Conservation (phyloP, 2,329 filamentous ascomycete genomes). For the Fusarium nurragi region DNA sequence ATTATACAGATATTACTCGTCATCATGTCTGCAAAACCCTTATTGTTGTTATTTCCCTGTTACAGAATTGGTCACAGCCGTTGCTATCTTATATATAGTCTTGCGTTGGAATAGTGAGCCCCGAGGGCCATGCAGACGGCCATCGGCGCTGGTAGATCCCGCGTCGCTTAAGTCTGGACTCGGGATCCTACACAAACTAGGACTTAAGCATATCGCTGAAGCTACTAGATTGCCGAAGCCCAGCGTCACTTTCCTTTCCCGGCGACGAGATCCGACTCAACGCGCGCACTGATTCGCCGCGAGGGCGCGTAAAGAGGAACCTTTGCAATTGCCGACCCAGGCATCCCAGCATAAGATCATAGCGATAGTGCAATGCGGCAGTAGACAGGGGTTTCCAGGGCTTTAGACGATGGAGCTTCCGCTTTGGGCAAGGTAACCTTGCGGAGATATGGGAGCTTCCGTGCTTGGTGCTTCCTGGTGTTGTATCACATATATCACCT, state of each 20-base stretch:
- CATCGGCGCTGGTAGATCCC: background rate
- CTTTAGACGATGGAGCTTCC: constrained; percentile 12
- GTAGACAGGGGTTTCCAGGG: background rate
- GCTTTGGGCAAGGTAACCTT: constrained; percentile 20
- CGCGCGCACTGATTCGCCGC: background rate
- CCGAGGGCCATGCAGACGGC: background rate
- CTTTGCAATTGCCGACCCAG: constrained; percentile 24
- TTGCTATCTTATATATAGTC: background rate
- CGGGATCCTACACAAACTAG: constrained; percentile 12
- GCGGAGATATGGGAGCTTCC: constrained; percentile 33
- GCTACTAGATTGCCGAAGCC: constrained; percentile 14
- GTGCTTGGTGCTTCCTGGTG: constrained; percentile 29
- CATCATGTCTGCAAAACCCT: too few species aligned
- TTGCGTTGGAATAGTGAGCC: too few species aligned
- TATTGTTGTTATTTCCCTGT: background rate
- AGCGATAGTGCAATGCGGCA: constrained; percentile 23
- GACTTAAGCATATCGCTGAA: constrained; percentile 19
- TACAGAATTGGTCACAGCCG: background rate
- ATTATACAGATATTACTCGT: too few species aligned
- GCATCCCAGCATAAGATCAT: constrained; percentile 13
- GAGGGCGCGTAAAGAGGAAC: constrained; percentile 19
- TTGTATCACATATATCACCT: constrained; percentile 32
- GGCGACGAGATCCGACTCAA: background rate
- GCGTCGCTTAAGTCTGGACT: background rate
- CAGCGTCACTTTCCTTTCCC: constrained; percentile 21